Conservation (phyloP, 2,329 filamentous ascomycete genomes). For the Samsoniella hepiali region DNA sequence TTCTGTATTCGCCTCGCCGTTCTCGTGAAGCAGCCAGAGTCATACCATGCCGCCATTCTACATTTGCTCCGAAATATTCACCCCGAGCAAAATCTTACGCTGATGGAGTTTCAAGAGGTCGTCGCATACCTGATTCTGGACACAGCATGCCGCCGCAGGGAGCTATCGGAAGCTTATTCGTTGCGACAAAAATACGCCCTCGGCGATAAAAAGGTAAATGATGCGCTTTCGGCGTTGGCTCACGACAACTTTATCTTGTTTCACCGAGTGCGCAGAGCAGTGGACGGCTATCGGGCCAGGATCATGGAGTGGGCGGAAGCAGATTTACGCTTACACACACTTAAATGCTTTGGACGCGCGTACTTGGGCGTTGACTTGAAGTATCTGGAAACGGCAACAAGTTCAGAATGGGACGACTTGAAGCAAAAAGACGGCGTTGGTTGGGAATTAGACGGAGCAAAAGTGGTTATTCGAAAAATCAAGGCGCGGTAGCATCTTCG, state of each 20-base stretch:
- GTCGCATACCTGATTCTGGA: conserved; percentile 81
- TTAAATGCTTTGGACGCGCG: conserved; percentile 81
- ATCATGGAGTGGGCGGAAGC: conserved; percentile 80
- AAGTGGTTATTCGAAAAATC: conserved; percentile 69
- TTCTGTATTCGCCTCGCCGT: conserved; percentile 87
- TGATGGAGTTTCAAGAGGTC: conserved; percentile 74
- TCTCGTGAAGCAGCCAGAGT: conserved; percentile 76
- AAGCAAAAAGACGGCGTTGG: conserved; percentile 68
- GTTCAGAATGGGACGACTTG: conserved; percentile 69
- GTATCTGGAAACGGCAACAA: conserved; percentile 68
- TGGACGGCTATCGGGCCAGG: conserved; percentile 76
- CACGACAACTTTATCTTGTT: conserved; percentile 83
- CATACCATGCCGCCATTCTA: conserved; percentile 83
- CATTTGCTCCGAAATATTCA: conserved; percentile 75
- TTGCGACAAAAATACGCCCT: conserved; percentile 61
- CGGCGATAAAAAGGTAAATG: conserved; percentile 65
- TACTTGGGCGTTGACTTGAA: conserved; percentile 70
- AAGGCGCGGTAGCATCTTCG: conserved; percentile 29
- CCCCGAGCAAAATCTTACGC: conserved; percentile 61
- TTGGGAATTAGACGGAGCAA: conserved; percentile 74
- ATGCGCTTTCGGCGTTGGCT: conserved; percentile 65
- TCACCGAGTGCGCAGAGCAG: conserved; percentile 64
- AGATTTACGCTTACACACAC: conserved; percentile 67
- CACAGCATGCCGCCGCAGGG: conserved; percentile 76
- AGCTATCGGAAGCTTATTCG: conserved; percentile 70